These are phyloP conservation scores for Sordariomycetes sp. DNA, from an alignment of 2,329 filamentous ascomycete species.

Conservation along the genomic window DNA sequence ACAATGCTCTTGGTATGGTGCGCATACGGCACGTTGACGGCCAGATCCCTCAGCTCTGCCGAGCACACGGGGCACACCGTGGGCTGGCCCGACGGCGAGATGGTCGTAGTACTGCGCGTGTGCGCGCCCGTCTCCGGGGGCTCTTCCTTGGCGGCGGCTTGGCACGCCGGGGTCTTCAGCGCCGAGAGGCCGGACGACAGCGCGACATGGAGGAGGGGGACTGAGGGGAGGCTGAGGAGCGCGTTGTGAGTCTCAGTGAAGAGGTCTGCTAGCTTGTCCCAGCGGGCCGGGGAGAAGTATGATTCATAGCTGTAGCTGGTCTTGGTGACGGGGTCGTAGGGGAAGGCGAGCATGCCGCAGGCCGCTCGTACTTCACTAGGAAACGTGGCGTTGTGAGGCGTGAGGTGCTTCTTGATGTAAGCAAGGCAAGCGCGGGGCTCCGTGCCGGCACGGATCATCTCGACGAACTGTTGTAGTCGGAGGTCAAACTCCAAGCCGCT, in stretches of 20 bases:
- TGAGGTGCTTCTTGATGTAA: slow-evolving; percentile 73
- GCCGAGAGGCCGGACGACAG: slow-evolving; percentile 84
- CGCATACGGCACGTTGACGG: slow-evolving; percentile 80
- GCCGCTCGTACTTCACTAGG: slow-evolving; percentile 57
- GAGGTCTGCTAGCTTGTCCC: slow-evolving; percentile 61
- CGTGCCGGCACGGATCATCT: slow-evolving; percentile 61
- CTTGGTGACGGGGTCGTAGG: slow-evolving; percentile 32
- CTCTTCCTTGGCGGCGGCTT: slow-evolving; percentile 22
- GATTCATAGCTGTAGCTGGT: slow-evolving; percentile 24
- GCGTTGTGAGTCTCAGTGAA: slow-evolving; percentile 81
- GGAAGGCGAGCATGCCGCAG: slow-evolving; percentile 68
- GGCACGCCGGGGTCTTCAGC: slow-evolving; percentile 89
- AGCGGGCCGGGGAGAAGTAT: slow-evolving; percentile 42
- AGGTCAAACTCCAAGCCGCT: slow-evolving; percentile 87
- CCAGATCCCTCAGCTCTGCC: slow-evolving; percentile 85
- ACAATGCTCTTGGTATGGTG: slow-evolving; percentile 91
- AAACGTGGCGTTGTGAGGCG: slow-evolving; percentile 55
- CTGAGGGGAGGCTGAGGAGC: slow-evolving; percentile 68
- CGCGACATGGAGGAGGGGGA: slow-evolving; percentile 80
- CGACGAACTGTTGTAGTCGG: slow-evolving; percentile 87
- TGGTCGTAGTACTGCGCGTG: neutral
- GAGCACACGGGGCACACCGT: slow-evolving; percentile 86
- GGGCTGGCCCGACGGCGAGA: slow-evolving; percentile 7
- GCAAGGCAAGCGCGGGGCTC: slow-evolving; percentile 59
- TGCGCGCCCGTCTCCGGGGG: slow-evolving; percentile 7